Evolutionary conservation across 2,329 filamentous ascomycete genomes (phyloP).

Genomic region (Metarhizium guizhouense): DNA sequence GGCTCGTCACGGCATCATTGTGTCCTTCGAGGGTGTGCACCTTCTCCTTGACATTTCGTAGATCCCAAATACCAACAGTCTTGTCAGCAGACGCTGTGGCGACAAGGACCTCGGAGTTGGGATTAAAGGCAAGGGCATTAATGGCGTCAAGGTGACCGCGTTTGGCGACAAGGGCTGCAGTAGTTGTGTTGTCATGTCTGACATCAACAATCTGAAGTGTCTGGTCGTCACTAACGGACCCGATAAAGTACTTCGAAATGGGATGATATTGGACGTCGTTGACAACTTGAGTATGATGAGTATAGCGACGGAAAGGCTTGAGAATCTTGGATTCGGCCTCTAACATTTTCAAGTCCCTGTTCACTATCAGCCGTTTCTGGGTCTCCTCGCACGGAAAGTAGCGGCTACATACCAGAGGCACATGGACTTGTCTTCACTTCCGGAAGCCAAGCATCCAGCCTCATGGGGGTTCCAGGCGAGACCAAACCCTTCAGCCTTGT

Average conservation of each 20-base stretch:
- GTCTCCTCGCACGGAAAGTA: not conserved
- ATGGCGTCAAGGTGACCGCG: constrained; percentile 84
- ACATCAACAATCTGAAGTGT: constrained; percentile 88
- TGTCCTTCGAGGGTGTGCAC: constrained; percentile 87
- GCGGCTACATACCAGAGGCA: constrained; percentile 62
- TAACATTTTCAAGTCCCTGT: constrained; percentile 72
- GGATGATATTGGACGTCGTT: constrained; percentile 97
- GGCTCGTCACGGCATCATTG: constrained; percentile 78
- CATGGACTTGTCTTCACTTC: constrained; percentile 87
- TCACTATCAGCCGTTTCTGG: not conserved
- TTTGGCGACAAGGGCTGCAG: constrained; percentile 58
- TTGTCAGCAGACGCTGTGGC: constrained; percentile 94
- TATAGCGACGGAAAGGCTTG: constrained; percentile 66
- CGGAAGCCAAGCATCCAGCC: constrained; percentile 75
- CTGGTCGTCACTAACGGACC: constrained; percentile 89
- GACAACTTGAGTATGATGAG: constrained; percentile 81
- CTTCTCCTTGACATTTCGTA: constrained; percentile 83
- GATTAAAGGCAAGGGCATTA: constrained; percentile 93
- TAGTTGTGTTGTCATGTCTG: constrained; percentile 57
- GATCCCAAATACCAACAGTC: constrained; percentile 89
- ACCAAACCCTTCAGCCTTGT: constrained; percentile 83
- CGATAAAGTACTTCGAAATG: constrained; percentile 73
- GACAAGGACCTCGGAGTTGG: constrained; percentile 77
- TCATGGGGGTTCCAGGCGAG: constrained; percentile 85
- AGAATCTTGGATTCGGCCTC: constrained; percentile 61